A percentile compares a stretch with the other conserved stretches of the same genome.
Evolutionary conservation across 2,329 filamentous ascomycete genomes (phyloP).

Genomic region (Arthrobotrys iridis): DNA sequence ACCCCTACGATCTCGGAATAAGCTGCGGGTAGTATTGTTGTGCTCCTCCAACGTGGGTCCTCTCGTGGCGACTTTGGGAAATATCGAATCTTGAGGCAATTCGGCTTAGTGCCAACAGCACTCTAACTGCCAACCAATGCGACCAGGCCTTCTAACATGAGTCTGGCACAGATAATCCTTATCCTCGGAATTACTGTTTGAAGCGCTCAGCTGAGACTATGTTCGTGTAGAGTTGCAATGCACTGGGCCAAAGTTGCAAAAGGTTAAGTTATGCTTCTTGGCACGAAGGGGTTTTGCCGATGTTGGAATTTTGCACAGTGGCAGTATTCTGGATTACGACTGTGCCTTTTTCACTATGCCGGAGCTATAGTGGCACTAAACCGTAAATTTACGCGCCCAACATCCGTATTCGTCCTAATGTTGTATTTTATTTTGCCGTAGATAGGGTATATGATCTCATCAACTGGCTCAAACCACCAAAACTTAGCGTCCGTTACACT

Average conservation of each 20-base stretch:
- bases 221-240: constrained; percentile 51
- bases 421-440: constrained; percentile 40
- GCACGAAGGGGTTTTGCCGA: constrained; percentile 26
- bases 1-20: constrained; percentile 35
- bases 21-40: constrained; percentile 45
- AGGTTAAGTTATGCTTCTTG: constrained; percentile 40
- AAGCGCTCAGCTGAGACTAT: constrained; percentile 53
- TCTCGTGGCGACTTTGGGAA: constrained; percentile 14
- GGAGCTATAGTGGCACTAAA: constrained; percentile 24
- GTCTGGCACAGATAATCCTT: constrained; percentile 7
- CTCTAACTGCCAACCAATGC: constrained; percentile 30
- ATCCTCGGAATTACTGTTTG: constrained; percentile 17
- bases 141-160: constrained; percentile 8
- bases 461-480: constrained; percentile 32
- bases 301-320: constrained; percentile 45
- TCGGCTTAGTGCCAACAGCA: constrained; percentile 14
- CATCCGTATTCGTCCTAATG: constrained; percentile 40
- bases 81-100: constrained; percentile 27
- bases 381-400: constrained; percentile 36
- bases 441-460: constrained; percentile 47
- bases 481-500: constrained; percentile 48
- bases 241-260: constrained; percentile 48
- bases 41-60: constrained; percentile 38
- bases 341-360: constrained; percentile 5
- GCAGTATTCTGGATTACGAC: background rate